Base-by-base conservation (phyloP, 2,329 filamentous ascomycete genomes). In the Aspergillus melleus region DNA sequence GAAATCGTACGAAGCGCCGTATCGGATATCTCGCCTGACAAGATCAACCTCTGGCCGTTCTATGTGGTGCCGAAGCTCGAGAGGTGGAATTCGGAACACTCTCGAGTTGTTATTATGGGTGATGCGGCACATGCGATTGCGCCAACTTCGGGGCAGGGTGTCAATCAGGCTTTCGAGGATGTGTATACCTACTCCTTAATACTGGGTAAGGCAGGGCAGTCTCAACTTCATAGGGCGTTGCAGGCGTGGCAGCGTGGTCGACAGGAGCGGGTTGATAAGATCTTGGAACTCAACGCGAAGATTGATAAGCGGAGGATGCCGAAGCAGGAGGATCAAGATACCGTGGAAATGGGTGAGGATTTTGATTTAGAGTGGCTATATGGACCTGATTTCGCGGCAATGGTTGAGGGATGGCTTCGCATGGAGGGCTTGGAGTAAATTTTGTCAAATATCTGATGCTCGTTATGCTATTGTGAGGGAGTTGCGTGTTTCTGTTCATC, bases 71-170 rank as follows among this genome's bases (percentile, higher is more conserved):
- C 82, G 0, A 77, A 77, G 63, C 74, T 84, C 0, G 74, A 77
- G 1, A 70, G 66, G 0, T 84, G 82, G 82, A 65, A 67, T 0
- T 81, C 79, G 1, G 62, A 66, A 0, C 57, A 66, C 6, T 65
- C 70, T 0, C 70, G 76, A 0, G 77, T 82, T 4, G 67, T 82
- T 2, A 77, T 85, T 36, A 71, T 86, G 0, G 87, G 86, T 14
- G 86, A 89, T 66, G 85, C 86, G 0, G 87, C 86, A 0, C 86
- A 89, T 68, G 86, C 85, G 0, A 83, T 83, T 44, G 84, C 85
- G 0, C 86, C 86, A 0, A 83, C 85, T 44, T 83, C 86, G 47
- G 86, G 85, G 0, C 81, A 85, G 1, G 86, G 86, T 2, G 81
- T 83, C 0, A 84, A 83, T 1, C 80, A 87, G 66, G 84, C 82